Evolutionary conservation across 2,329 filamentous ascomycete species (phyloP), one percentile per base, ranked within the genome.

Genomic region (Knufia petricola): DNA sequence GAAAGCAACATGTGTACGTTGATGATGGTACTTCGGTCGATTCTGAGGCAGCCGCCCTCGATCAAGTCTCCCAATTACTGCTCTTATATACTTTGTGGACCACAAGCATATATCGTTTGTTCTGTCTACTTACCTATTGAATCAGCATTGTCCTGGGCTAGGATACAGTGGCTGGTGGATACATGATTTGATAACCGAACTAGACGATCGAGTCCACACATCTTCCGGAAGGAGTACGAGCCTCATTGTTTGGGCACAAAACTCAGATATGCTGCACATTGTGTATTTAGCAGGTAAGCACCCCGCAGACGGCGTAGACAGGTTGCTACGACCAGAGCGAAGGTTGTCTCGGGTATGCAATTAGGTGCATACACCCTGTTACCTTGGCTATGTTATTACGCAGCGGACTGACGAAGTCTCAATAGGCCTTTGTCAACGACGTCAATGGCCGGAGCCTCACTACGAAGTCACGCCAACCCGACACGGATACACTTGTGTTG

Each of bases 401-500:
- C 13, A 20, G 7, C 12, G 10, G 28, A 30, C 42, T 46, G 23
- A 46, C 31, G 21, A 21, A n/a, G 20, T 19, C 24, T 81, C 32
- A 46, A 52, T 65, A 96, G 90, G 88, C 71, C 83, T 95, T 63
- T 96, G 90, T 76, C 84, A 86, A 66, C 87, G 90, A 60, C 87
- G 90, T 67, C 86, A 87, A 69, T 96, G 90, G 90, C 82, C 81
- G 59, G 87, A 94, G 65, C 90, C 90, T 61, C 76, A 80, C 64
- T 96, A 94, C 75, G 87, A 84, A 74, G 78, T 77, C 59, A 82
- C 81, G 61, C 70, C 75, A 56, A 78, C 74, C 60, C 45, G 51
- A 9, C 50, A 52, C 15, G 89, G 89, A 63, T 94, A 84, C 68
- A 87, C 84, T 51, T 95, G 89, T 72, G 82, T 88, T 50, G 90